These are phyloP conservation scores for Marasmius sp. DNA, from an alignment of 1,284 basidiomycete species.

Conservation along the genomic window DNA sequence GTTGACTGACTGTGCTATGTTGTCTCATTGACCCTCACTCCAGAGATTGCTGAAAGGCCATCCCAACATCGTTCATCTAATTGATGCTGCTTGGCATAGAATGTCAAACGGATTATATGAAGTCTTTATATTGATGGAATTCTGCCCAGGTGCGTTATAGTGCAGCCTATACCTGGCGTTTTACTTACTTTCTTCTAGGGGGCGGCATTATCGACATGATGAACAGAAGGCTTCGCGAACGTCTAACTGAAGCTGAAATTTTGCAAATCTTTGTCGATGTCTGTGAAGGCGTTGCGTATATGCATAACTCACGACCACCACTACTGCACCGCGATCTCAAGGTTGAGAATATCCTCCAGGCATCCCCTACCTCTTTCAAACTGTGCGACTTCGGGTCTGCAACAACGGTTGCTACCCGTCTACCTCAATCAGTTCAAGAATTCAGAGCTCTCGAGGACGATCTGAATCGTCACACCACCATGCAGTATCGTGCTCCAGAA, in stretches of 20 bases:
- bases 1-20: conserved; percentile 16
- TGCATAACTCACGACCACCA: conserved; percentile 91
- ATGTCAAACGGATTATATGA: conserved; percentile 85
- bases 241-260: conserved; percentile 93
- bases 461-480: conserved; percentile 91
- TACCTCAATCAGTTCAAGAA: conserved; percentile 77
- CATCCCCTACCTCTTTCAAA: conserved; percentile 80
- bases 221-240: conserved; percentile 92
- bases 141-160: conserved; percentile 61
- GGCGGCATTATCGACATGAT: conserved; percentile 99
- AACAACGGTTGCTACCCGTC: conserved; percentile 65
- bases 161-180: background rate
- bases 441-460: conserved; percentile 88
- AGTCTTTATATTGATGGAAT: conserved; percentile 99
- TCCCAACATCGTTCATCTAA: conserved; percentile 90
- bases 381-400: conserved; percentile 98
- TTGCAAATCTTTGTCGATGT: conserved; percentile 97
- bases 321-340: conserved; percentile 97
- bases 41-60: conserved; percentile 86
- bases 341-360: conserved; percentile 96
- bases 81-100: conserved; percentile 90
- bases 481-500: conserved; percentile 96
- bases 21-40: conserved; percentile 27
- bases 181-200: conserved; percentile 42
- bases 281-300: conserved; percentile 89